phyloP scores from a whole-genome alignment of 305 asterid species.

The Ajuga reptans region DNA sequence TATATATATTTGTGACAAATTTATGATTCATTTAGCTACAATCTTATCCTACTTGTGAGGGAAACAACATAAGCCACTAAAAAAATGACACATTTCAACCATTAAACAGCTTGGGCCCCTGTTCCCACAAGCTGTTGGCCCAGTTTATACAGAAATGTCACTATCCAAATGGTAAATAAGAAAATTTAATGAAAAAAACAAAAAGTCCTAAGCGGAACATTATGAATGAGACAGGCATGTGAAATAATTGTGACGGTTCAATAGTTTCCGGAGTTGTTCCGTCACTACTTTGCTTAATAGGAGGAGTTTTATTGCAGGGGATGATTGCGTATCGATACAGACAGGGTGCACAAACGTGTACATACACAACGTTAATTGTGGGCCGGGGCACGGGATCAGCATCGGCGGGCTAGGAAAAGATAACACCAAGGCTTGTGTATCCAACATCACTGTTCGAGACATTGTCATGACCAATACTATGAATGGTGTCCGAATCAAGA shows the following conservation, averaged over 20 bases:
- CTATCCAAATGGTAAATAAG: constrained; percentile 7
- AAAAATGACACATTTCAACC: constrained; percentile 27
- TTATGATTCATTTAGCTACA: constrained; percentile 18
- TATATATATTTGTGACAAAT: background rate
- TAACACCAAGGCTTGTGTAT: constrained; percentile 86
- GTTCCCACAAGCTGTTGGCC: constrained; percentile 28
- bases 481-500: constrained; percentile 89
- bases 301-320: constrained; percentile 50
- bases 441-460: constrained; percentile 82
- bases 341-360: constrained; percentile 90
- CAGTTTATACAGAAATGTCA: constrained; percentile 25
- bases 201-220: background rate
- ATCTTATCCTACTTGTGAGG: constrained; percentile 28
- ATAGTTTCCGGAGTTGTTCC: background rate
- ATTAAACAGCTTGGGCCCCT: constrained; percentile 18
- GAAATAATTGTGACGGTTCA: background rate
- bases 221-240: constrained; percentile 11
- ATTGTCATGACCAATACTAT: constrained; percentile 61
- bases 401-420: constrained; percentile 85
- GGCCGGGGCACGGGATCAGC: constrained; percentile 99
- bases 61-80: constrained; percentile 15
- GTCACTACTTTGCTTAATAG: background rate
- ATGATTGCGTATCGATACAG: constrained; percentile 89
- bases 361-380: constrained; percentile 70
- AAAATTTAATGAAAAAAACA: background rate